A percentile compares a stretch with the other conserved stretches of the same genome.
These are phyloP conservation scores for Leucogyrophana mollusca DNA, from an alignment of 768 basidiomycete species.

Conservation along the genomic window DNA sequence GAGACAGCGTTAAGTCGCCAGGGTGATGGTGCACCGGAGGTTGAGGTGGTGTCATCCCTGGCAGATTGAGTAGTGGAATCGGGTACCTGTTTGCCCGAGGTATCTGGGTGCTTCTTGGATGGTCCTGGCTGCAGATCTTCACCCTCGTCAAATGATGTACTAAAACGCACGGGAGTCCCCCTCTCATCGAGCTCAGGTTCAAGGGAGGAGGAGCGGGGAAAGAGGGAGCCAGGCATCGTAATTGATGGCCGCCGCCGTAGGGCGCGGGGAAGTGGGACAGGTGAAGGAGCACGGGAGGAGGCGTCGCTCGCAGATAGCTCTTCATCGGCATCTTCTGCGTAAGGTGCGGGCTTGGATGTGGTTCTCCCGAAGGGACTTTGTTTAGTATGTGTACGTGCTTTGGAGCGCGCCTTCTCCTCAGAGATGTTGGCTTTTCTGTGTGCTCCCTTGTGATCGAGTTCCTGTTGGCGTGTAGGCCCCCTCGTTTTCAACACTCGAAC, in stretches of 20 bases:
- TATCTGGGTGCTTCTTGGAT: constrained; percentile 10
- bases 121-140: constrained; percentile 14
- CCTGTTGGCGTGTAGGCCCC: too few species aligned
- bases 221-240: constrained; percentile 80
- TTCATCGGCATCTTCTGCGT: constrained; percentile 14
- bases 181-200: constrained; percentile 36
- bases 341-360: neutral
- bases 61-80: constrained; percentile 7
- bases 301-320: constrained; percentile 22
- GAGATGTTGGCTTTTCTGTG: neutral
- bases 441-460: constrained; percentile 8
- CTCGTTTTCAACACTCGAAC: too few species aligned
- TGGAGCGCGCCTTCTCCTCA: too few species aligned
- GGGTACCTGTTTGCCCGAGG: constrained; percentile 6
- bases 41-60: constrained; percentile 7
- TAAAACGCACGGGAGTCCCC: neutral
- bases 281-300: constrained; percentile 18
- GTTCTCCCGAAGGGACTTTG: neutral
- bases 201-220: constrained; percentile 69
- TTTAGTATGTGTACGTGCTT: too few species aligned
- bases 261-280: constrained; percentile 22
- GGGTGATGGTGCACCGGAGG: constrained; percentile 21
- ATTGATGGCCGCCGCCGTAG: constrained; percentile 43
- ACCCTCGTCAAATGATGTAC: neutral
- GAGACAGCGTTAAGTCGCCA: constrained; percentile 33